Evolutionary conservation across 2,329 filamentous ascomycete species (phyloP), one percentile per base, ranked within the genome.

Genomic region (Coccinonectria pachysandricola): DNA sequence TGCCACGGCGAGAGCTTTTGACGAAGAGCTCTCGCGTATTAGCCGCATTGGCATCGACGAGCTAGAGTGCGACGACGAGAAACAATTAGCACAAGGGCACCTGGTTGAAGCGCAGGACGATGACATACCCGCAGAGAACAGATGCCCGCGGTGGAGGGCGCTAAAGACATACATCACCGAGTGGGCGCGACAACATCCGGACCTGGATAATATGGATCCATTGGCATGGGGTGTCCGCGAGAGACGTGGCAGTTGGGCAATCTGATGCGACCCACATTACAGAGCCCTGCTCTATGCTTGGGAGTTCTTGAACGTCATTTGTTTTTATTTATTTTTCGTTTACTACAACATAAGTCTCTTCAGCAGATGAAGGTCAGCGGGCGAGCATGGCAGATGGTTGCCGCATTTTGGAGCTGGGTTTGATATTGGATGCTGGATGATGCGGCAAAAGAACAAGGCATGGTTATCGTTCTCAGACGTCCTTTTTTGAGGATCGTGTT

Each of bases 101-200:
- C 79, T 94, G 42, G 58, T 64, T 42, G 68, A 59, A 49, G 70
- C 56, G 58, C n/a, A n/a, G n/a, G 69, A 56, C 41, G 56, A 58
- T 7, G 49, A 55, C 8, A 48, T 51, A 19, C 48, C 54, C 16
- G 65, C 54, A 34, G 62, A 66, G 24, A 54, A 60, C 33, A 80
- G 81, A 24, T 64, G 64, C 30, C 63, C 76, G 28, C 69, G 88
- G 27, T 96, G 88, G 88, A 75, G 70, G 46, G 88, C 88, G 2
- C 62, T 96, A 21, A 79, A 78, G 46, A 50, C 76, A 20, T 96
- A 96, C 52, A 81, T 96, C 19, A 67, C 68, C 19, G 86, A 94
- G 52, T 96, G 88, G 88, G 87, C 81, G 13, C 68, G 79, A 30
- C 86, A 94, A 54, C 83, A 92, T 50, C 84, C 86, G 5, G 68